Evolutionary conservation across 2,329 filamentous ascomycete species (phyloP).

Genomic region (Ophiostoma sp.): DNA sequence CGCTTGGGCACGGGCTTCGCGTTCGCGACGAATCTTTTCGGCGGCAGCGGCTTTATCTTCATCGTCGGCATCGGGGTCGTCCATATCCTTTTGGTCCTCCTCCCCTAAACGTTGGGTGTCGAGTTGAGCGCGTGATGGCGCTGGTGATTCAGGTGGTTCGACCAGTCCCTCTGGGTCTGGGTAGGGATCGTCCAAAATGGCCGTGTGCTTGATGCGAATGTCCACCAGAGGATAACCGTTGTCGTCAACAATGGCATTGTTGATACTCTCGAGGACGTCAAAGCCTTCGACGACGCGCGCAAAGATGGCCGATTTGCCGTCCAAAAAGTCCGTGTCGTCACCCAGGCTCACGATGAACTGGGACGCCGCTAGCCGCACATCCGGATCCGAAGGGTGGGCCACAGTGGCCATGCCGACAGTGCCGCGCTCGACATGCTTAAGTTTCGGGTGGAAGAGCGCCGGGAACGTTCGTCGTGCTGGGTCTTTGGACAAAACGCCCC

Average conservation of each 20-base stretch:
- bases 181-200: constrained; percentile 89
- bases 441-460: constrained; percentile 80
- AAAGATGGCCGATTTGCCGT: constrained; percentile 93
- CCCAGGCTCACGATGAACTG: constrained; percentile 94
- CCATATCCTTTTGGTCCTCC: constrained; percentile 73
- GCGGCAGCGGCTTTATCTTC: constrained; percentile 66
- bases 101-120: constrained; percentile 90
- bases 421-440: constrained; percentile 85
- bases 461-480: constrained; percentile 73
- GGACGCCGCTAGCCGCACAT: constrained; percentile 79
- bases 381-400: constrained; percentile 71
- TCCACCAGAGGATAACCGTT: constrained; percentile 87
- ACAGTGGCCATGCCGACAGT: constrained; percentile 98
- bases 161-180: constrained; percentile 75
- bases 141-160: constrained; percentile 76
- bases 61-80: constrained; percentile 56
- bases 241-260: constrained; percentile 82
- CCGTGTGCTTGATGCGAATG: constrained; percentile 90
- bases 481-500: constrained; percentile 72
- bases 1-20: constrained; percentile 90
- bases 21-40: constrained; percentile 78
- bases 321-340: constrained; percentile 84
- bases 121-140: constrained; percentile 80
- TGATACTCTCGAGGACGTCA: constrained; percentile 90
- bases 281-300: constrained; percentile 96